A percentile compares a stretch with the other conserved stretches of the same genome.
These are phyloP conservation scores for Blastobotrys malaysiensis DNA, from an alignment of 1,139 yeast species.

Conservation along the genomic window DNA sequence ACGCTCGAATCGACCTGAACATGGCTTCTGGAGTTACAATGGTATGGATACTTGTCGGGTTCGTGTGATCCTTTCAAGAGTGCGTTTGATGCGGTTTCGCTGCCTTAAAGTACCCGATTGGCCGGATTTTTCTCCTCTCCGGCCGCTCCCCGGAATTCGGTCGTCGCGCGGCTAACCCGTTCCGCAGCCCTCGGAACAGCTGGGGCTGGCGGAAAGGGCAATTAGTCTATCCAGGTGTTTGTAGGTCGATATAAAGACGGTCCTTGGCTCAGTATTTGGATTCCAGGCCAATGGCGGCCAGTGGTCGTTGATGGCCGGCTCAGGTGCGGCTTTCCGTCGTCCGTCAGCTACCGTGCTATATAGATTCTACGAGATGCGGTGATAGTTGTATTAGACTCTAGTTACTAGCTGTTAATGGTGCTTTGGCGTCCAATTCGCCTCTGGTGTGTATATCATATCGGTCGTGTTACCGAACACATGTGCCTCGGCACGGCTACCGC, in stretches of 20 bases:
- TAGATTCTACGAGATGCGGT: too few species aligned
- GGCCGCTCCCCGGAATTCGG: slow-evolving; percentile 1
- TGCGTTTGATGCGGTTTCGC: not conserved
- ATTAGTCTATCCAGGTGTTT: too few species aligned
- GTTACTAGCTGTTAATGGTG: too few species aligned
- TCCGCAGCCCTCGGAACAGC: not conserved
- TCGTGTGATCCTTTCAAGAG: not conserved
- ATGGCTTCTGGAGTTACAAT: too few species aligned
- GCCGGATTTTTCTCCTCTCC: not conserved
- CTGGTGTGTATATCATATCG: too few species aligned
- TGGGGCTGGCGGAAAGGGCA: too few species aligned
- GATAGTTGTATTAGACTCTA: too few species aligned
- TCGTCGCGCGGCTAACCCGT: not conserved
- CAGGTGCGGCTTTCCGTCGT: not conserved
- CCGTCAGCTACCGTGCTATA: too few species aligned
- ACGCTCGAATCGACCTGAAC: not conserved
- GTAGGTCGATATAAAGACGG: too few species aligned
- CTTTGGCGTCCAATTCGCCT: too few species aligned
- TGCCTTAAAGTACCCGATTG: not conserved
- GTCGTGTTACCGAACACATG: too few species aligned
- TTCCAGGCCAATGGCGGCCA: not conserved
- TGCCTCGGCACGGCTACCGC: too few species aligned
- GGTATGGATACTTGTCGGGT: not conserved
- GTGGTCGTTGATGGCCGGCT: not conserved
- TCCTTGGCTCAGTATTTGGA: not conserved